Percentiles rank a stretch among this genome's conserved stretches.
Conservation (phyloP, 1,284 basidiomycete species). For the Austropuccinia psidii region DNA sequence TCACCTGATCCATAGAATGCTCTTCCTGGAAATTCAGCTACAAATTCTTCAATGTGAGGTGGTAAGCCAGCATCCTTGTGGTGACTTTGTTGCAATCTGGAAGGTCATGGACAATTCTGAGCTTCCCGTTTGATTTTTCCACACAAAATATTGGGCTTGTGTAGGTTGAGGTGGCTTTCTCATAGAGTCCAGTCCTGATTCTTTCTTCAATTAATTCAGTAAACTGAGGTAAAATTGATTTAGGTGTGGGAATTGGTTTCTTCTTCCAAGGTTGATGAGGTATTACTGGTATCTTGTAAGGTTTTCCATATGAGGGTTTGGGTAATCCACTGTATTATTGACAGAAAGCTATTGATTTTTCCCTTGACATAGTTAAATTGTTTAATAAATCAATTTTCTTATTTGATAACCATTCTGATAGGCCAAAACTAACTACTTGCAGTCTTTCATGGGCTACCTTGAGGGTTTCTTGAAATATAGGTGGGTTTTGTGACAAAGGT, state of each 20-base stretch:
- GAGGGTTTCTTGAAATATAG: not conserved
- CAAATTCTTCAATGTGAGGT: not conserved
- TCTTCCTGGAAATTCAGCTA: not conserved
- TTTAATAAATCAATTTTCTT: no score
- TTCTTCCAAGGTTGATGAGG: not conserved
- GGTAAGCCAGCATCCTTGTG: not conserved
- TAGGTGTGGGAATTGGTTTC: not conserved
- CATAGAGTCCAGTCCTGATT: not conserved
- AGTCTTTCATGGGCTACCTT: not conserved
- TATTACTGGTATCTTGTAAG: conserved; percentile 1
- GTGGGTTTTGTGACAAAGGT: not conserved
- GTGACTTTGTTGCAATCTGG: not conserved
- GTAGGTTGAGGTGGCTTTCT: not conserved
- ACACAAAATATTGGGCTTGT: conserved; percentile 4
- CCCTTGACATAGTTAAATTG: no score
- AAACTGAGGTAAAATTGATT: not conserved
- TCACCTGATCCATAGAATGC: not conserved
- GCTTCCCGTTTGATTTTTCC: not conserved
- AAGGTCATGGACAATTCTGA: not conserved
- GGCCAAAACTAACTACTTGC: not conserved
- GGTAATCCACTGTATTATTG: not conserved
- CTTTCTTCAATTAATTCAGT: not conserved
- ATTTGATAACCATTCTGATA: not conserved
- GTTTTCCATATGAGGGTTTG: not conserved
- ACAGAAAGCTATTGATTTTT: not conserved